Evolutionary conservation across 106 monocot species (phyloP).

Genomic region (Agapanthus africanus): DNA sequence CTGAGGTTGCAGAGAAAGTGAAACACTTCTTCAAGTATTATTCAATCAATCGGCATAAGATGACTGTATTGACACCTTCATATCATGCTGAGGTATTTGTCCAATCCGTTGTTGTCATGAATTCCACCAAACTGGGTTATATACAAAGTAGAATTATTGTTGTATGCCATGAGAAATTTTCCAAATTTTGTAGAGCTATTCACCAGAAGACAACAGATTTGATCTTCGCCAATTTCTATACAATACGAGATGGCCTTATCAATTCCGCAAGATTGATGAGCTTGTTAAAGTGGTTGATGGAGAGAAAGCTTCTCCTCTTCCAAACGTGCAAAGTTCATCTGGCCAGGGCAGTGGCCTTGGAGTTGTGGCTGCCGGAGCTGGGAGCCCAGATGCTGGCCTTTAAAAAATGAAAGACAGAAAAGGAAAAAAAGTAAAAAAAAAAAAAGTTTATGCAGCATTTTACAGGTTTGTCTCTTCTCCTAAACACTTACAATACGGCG

Average conservation of each 20-base stretch:
- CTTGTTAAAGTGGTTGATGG: conserved; percentile 44
- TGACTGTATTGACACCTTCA: conserved; percentile 98
- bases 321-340: no score
- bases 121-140: neutral
- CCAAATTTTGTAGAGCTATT: conserved; percentile 66
- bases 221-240: conserved; percentile 97
- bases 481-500: no score
- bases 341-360: conserved; percentile 52
- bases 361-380: conserved; percentile 61
- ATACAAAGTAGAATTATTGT: neutral
- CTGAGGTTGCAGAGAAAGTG: conserved; percentile 89
- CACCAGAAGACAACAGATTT: conserved; percentile 94
- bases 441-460: no score
- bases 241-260: conserved; percentile 95
- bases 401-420: conserved; percentile 5
- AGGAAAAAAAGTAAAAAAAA: neutral
- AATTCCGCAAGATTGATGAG: conserved; percentile 89
- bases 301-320: no score
- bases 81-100: conserved; percentile 88
- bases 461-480: no score
- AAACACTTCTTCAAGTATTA: conserved; percentile 99
- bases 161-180: neutral
- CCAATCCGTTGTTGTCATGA: neutral
- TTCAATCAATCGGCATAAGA: conserved; percentile 95
- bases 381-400: conserved; percentile 45